Evolutionary conservation across 2,329 filamentous ascomycete genomes (phyloP), one percentile per base, ranked within the genome.

Genomic region (Fusarium verticillioides): DNA sequence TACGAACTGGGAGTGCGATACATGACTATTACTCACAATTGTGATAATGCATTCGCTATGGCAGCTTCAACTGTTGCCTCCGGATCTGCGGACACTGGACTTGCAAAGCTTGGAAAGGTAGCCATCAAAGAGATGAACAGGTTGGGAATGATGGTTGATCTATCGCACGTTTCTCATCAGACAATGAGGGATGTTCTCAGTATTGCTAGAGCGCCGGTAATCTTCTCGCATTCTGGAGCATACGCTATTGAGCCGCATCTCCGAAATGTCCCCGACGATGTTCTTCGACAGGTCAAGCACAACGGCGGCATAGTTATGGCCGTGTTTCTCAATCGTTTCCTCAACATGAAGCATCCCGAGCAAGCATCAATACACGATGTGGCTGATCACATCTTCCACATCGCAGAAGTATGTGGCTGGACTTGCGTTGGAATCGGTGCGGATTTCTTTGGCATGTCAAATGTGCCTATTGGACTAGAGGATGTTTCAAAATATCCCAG

Each of bases 241-340:
- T 78, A 78, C 60, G 54, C 73, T 26, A 28, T 79, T 32, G 72
- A 74, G 37, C 58, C 77, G 12, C 80, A 83, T 66, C 74, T 79
- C 9, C 79, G 84, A 7, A 83, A 85, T 49, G 83, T 83, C 1
- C 83, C 83, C 4, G 83, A 85, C 56, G 82, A 83, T 56, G 79
- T 85, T 5, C 72, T 85, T 5, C 70, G 77, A 12, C 64, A 69
- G 6, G 70, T 85, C 1, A 80, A 78, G 34, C 65, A 75, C 4
- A 85, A 84, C 28, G 75, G 79, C 2, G 83, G 84, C 1, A 78
- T 85, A 11, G 75, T 85, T 15, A 85, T 85, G 83, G 78, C 81
- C 1, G 79, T 79, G 1, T 84, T 84, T 47, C 76, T 83, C 26
- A 80, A 80, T n/a, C 78, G 80, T 15, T 81, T 81, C 59, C 72